phyloP scores from a whole-genome alignment of 169 alveolate genomes.

The Eimeria tenella region DNA sequence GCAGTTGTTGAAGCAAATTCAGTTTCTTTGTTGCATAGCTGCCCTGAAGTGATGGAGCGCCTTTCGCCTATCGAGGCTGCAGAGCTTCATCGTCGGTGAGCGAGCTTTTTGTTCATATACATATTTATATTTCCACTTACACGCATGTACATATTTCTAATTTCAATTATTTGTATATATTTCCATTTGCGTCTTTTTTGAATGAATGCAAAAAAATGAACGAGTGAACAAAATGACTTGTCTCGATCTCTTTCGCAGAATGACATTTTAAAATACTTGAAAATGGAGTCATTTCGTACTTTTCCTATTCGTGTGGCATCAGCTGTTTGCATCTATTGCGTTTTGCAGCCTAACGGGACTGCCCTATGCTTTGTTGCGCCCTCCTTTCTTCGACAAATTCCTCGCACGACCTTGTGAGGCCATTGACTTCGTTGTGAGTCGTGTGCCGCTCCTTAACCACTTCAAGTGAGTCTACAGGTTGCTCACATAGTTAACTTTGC shows the following conservation, averaged over 20 bases:
- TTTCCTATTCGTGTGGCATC: neutral
- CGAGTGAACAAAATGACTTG: no score
- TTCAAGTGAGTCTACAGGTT: conserved; percentile 34
- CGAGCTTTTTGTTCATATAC: neutral
- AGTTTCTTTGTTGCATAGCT: conserved; percentile 50
- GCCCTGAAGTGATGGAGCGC: conserved; percentile 66
- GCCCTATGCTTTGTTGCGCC: conserved; percentile 54
- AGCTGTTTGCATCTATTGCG: neutral
- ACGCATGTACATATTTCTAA: no score
- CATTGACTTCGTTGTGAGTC: conserved; percentile 60
- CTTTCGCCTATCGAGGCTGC: conserved; percentile 72
- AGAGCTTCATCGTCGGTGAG: conserved; percentile 71
- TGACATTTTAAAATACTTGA: no score
- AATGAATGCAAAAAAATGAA: no score
- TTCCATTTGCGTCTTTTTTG: neutral
- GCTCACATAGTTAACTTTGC: no score
- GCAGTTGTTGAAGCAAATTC: conserved; percentile 72
- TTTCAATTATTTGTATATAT: no score
- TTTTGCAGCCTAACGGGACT: conserved; percentile 58
- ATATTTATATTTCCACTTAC: neutral
- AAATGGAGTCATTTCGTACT: neutral
- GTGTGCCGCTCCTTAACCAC: conserved; percentile 71
- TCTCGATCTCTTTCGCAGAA: no score
- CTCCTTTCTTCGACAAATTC: conserved; percentile 70
- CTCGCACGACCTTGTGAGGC: conserved; percentile 71